Evolutionary conservation across 495 filamentous ascomycete species (phyloP).

Genomic region (Podospora fimiseda): DNA sequence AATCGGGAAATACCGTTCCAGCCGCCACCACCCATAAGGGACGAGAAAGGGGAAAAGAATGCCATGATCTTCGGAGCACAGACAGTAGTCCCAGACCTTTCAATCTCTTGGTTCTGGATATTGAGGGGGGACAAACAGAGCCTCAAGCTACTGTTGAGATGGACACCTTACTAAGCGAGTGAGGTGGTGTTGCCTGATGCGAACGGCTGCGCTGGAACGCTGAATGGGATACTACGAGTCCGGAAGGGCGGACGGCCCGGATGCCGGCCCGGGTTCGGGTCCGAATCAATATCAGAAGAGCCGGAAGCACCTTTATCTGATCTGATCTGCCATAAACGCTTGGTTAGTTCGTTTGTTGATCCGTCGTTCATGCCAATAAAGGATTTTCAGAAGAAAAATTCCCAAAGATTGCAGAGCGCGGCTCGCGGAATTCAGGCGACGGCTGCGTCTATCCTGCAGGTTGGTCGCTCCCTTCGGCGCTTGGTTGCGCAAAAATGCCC

Average conservation of each 20-base stretch:
- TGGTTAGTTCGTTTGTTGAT: background rate
- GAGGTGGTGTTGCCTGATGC: constrained; percentile 3
- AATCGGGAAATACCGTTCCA: constrained; percentile 14
- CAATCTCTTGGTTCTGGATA: background rate
- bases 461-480: constrained; percentile 8
- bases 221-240: background rate
- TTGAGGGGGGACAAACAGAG: background rate
- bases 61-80: background rate
- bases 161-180: background rate
- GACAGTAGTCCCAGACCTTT: background rate
- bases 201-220: background rate
- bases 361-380: background rate
- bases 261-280: constrained; percentile 13
- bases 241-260: constrained; percentile 11
- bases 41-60: background rate
- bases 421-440: too few relatives aligned
- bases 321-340: background rate
- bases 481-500: constrained; percentile 13
- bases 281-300: constrained; percentile 9
- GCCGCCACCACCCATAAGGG: background rate
- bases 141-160: background rate
- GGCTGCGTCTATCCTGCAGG: constrained; percentile 2
- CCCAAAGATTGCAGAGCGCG: constrained; percentile 17
- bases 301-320: background rate
- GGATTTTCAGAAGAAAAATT: background rate